Base-by-base conservation (phyloP, 441 rosid species). In the Pelargonium fulgidum region DNA sequence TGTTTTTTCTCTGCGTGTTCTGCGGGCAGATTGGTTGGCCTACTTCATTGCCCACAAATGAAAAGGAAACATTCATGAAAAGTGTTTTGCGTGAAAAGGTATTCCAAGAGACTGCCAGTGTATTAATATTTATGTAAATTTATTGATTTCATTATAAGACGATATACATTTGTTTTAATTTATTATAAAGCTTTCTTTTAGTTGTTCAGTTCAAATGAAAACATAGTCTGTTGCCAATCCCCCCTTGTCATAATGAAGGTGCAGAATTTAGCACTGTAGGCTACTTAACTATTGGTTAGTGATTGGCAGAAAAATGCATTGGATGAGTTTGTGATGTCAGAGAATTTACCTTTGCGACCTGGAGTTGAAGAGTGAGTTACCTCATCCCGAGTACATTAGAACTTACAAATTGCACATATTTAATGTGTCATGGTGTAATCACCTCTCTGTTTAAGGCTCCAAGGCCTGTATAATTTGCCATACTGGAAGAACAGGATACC, bases 21-120 rank as follows among this genome's bases (percentile, higher is more conserved):
- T n/a, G 47, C 76, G 62, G 83, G 74, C 85, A 93, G 94, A 91
- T 91, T 82, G 97, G 98, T 64, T 93, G 96, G 98, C 98, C 98
- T 74, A 85, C 89, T 67, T 88, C 94, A 13, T 75, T 93, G 84
- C 97, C 98, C 42, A 90, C 98, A 39, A 93, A 68, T 64, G 97
- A 93, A 86, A 89, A 89, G 78, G 81, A 76, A 62, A 10, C 86
- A 8, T 91, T 93, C 72, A 79, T 89, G 62, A 87, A 87, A 82
- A 84, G 84, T 47, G 81, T 89, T 62, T 61, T 93, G 78, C 81
- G 76, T 58, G 96, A 88, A 77, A 93, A 93, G 98, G 96, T 90
- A 82, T 52, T 1, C 8, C 7, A 7, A 1, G 14, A 24, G 29
- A 8, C 8, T 62, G 19, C 65, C 11, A 62, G 19, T 11, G n/a